Conservation (phyloP, 1,284 basidiomycete species). For the Gymnopus androsaceus region DNA sequence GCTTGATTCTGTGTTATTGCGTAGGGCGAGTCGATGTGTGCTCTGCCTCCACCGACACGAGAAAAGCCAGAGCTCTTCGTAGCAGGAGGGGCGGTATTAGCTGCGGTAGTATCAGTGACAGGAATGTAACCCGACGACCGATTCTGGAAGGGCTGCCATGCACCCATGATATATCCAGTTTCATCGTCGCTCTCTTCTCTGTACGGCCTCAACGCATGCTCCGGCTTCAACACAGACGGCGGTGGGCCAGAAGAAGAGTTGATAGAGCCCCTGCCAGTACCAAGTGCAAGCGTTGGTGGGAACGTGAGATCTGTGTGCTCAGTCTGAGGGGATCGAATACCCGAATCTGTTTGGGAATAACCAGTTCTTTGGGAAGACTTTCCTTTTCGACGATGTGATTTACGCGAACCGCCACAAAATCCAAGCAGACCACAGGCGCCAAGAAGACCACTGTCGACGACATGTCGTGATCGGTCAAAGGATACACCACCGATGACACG, state of each 20-base stretch:
- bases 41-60: slow-evolving; percentile 75
- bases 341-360: slow-evolving; percentile 11
- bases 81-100: slow-evolving; percentile 26
- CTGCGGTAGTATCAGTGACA: slow-evolving; percentile 34
- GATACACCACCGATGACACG: slow-evolving; percentile 80
- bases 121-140: slow-evolving; percentile 50
- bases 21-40: slow-evolving; percentile 77
- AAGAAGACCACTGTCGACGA: slow-evolving; percentile 82
- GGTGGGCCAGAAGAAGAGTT: slow-evolving; percentile 50
- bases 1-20: slow-evolving; percentile 48
- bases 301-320: slow-evolving; percentile 39
- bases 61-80: slow-evolving; percentile 63
- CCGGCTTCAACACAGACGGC: slow-evolving; percentile 73
- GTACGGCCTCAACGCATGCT: slow-evolving; percentile 75
- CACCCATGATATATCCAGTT: slow-evolving; percentile 79
- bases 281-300: slow-evolving; percentile 36
- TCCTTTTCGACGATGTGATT: slow-evolving; percentile 34
- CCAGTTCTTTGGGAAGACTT: neutral
- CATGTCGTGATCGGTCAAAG: slow-evolving; percentile 83
- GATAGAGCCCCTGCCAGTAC: slow-evolving; percentile 47
- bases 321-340: slow-evolving; percentile 21
- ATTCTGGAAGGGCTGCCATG: slow-evolving; percentile 68
- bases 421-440: slow-evolving; percentile 78
- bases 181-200: slow-evolving; percentile 80
- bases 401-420: slow-evolving; percentile 65